A percentile compares a stretch with the other conserved stretches of the same genome.
phyloP scores from a whole-genome alignment of 805 yeast genomes.

The Sugiyamaella lignohabitans region DNA sequence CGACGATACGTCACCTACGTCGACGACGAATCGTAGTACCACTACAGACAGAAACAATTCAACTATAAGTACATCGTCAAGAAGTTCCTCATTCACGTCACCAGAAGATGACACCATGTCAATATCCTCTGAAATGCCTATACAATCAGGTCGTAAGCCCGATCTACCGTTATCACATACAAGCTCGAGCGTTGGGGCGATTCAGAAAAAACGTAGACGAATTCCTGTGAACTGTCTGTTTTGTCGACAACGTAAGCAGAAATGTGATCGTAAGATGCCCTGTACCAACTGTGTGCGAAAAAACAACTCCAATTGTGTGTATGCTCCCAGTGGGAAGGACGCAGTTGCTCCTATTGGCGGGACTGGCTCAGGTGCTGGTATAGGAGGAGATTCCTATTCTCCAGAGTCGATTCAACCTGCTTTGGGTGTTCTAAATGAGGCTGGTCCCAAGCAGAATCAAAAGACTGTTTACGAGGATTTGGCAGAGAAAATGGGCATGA shows the following conservation, averaged over 20 bases:
- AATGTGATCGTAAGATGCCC: constrained; percentile 30
- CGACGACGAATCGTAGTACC: too few species aligned
- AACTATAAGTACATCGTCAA: too few species aligned
- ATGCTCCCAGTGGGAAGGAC: neutral
- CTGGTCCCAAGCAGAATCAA: neutral
- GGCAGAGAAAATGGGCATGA: neutral
- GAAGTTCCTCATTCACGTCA: neutral
- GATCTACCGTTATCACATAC: constrained; percentile 17
- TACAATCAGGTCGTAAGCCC: constrained; percentile 4
- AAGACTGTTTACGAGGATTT: constrained; percentile 1
- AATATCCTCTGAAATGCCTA: neutral
- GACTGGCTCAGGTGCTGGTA: neutral
- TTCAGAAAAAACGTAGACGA: constrained; percentile 25
- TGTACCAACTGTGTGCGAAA: constrained; percentile 29
- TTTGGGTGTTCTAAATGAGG: neutral
- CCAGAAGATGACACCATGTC: neutral
- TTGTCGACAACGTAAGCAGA: constrained; percentile 31
- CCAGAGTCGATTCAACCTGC: neutral
- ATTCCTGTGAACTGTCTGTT: constrained; percentile 29
- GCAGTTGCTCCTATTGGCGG: neutral
- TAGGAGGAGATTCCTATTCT: too few species aligned
- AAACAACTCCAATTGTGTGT: constrained; percentile 11
- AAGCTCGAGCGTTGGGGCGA: constrained; percentile 7
- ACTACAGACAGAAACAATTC: too few species aligned
- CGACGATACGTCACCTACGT: too few species aligned